phyloP scores from a whole-genome alignment of 2,329 filamentous ascomycete species.

The Fusarium buxicola region DNA sequence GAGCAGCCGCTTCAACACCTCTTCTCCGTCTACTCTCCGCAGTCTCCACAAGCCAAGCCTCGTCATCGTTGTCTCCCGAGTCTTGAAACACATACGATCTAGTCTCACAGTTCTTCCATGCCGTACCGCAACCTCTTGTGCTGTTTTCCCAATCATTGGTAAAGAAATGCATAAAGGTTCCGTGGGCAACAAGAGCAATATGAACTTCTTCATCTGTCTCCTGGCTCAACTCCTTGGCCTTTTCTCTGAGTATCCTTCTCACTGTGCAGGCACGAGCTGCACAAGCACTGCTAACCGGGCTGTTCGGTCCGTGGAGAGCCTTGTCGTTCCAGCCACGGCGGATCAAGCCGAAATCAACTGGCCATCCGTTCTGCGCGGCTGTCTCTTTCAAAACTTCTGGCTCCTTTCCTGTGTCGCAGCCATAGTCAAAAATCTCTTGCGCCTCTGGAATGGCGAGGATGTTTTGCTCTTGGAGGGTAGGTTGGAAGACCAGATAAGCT shows the following conservation, averaged over 20 bases:
- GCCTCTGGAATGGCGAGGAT: constrained; percentile 35
- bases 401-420: constrained; percentile 26
- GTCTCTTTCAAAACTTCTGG: constrained; percentile 1
- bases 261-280: constrained; percentile 26
- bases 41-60: constrained; percentile 34
- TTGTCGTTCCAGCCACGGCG: constrained; percentile 25
- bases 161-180: constrained; percentile 35
- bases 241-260: constrained; percentile 27
- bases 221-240: constrained; percentile 7
- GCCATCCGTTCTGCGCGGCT: constrained; percentile 17
- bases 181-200: constrained; percentile 32
- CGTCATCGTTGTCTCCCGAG: constrained; percentile 12
- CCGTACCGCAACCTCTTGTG: constrained; percentile 15
- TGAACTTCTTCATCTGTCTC: constrained; percentile 22
- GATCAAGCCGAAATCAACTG: constrained; percentile 29
- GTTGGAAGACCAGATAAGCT: constrained; percentile 18
- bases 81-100: constrained; percentile 29
- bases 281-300: constrained; percentile 26
- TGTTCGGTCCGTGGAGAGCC: constrained; percentile 29
- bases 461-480: constrained; percentile 16
- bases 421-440: constrained; percentile 35
- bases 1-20: constrained; percentile 18
- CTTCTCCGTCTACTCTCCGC: constrained; percentile 20
- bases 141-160: constrained; percentile 37
- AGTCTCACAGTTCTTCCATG: constrained; percentile 34